A percentile compares a stretch with the other conserved stretches of the same genome.
Evolutionary conservation across 2,329 filamentous ascomycete species (phyloP).

Genomic region (Tolypocladium amazonense): DNA sequence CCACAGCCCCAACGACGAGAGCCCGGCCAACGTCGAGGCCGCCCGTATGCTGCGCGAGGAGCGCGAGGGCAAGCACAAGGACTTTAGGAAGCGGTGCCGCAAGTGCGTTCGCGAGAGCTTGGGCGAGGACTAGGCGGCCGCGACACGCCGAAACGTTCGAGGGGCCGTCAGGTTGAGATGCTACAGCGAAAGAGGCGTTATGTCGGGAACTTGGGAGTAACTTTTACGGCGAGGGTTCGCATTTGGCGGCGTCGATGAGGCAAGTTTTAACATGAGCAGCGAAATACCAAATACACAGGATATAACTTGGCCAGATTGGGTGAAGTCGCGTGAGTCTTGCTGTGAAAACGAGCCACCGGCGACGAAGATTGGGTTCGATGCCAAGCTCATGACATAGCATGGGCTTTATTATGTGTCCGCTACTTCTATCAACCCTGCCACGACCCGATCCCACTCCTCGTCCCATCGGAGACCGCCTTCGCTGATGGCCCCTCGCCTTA

Average conservation of each 20-base stretch:
- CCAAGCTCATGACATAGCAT: neutral
- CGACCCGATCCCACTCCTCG: constrained; percentile 81
- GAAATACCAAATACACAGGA: neutral
- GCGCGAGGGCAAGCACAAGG: constrained; percentile 44
- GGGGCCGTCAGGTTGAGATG: neutral
- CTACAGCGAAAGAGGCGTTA: neutral
- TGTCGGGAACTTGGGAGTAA: neutral
- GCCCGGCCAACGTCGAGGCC: constrained; percentile 89
- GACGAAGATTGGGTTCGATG: neutral
- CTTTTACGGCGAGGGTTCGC: neutral
- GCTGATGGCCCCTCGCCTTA: constrained; percentile 59
- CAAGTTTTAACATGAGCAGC: neutral
- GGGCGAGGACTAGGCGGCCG: constrained; percentile 48
- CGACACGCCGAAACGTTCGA: neutral
- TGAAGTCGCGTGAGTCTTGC: neutral
- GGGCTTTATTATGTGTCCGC: constrained; percentile 5
- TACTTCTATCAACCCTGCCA: constrained; percentile 58
- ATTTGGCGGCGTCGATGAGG: neutral
- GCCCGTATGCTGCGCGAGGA: constrained; percentile 82
- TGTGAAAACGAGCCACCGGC: neutral
- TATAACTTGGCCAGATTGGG: neutral
- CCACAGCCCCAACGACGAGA: constrained; percentile 88
- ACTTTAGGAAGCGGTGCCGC: constrained; percentile 71
- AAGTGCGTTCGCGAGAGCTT: constrained; percentile 73
- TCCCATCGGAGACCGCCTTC: constrained; percentile 80